Conservation (phyloP, 2,329 filamentous ascomycete species). For the Neofusicoccum laricinum region DNA sequence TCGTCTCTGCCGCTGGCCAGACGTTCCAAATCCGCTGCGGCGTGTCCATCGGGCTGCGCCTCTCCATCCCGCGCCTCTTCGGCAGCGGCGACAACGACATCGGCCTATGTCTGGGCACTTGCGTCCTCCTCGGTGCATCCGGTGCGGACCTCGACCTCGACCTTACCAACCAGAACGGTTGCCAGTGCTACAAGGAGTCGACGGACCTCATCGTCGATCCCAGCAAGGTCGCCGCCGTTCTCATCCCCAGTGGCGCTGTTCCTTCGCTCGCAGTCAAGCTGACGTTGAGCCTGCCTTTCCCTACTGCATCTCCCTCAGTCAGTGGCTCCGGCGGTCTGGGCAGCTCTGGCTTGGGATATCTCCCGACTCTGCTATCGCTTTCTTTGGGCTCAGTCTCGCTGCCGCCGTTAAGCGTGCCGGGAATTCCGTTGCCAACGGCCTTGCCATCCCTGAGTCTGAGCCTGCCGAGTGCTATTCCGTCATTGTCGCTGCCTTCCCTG, state of each 20-base stretch:
- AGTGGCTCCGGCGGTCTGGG: not conserved
- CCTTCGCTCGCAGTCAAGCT: not conserved
- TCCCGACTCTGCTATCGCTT: not conserved
- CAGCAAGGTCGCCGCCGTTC: not conserved
- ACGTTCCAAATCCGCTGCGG: slow-evolving; percentile 12
- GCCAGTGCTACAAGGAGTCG: not conserved
- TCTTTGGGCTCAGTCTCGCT: not conserved
- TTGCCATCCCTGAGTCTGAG: not conserved
- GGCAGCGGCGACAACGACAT: slow-evolving; percentile 4
- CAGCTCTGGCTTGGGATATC: not conserved
- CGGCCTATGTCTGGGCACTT: slow-evolving; percentile 2
- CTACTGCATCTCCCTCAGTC: not conserved
- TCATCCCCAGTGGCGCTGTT: not conserved
- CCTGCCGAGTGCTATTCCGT: not conserved
- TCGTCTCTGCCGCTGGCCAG: not conserved
- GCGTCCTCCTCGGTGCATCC: slow-evolving; percentile 2
- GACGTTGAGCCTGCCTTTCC: not conserved
- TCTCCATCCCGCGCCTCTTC: slow-evolving; percentile 11
- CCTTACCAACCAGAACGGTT: not conserved
- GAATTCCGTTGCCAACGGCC: not conserved
- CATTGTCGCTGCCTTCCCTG: not conserved
- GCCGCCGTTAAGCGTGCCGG: not conserved
- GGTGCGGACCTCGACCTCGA: slow-evolving; percentile 1
- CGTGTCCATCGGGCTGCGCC: slow-evolving; percentile 8
- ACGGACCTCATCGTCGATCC: not conserved